Conservation (phyloP, 148 eudicot species). For the Vaccinium corymbosum region DNA sequence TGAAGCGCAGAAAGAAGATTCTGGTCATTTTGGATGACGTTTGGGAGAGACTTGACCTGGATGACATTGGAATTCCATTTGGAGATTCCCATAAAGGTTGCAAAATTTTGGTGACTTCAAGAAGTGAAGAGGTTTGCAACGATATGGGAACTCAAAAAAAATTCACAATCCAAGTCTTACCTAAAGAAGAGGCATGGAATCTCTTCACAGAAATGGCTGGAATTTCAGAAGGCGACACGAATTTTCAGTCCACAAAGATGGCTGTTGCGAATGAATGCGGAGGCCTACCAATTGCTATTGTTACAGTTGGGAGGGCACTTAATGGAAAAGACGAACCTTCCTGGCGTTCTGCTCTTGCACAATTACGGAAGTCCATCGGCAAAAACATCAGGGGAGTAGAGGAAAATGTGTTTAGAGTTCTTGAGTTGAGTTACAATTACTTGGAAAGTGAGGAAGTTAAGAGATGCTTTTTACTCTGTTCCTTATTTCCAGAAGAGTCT, state of each 20-base stretch:
- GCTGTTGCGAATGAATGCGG: constrained; percentile 13
- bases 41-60: too few species aligned
- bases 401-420: not conserved
- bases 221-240: not conserved
- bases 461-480: constrained; percentile 4
- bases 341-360: constrained; percentile 12
- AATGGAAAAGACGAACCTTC: not conserved
- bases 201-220: constrained; percentile 34
- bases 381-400: not conserved
- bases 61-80: too few species aligned
- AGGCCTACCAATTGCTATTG: constrained; percentile 16
- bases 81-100: too few species aligned
- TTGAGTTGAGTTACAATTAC: not conserved
- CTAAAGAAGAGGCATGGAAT: constrained; percentile 11
- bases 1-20: not conserved
- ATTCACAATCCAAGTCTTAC: not conserved
- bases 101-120: not conserved
- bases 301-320: not conserved
- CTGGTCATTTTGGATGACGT: too few species aligned
- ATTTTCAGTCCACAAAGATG: not conserved
- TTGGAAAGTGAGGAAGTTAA: not conserved
- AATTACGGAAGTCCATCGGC: not conserved
- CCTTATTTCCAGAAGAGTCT: constrained; percentile 13
- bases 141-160: not conserved
- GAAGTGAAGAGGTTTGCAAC: not conserved